Evolutionary conservation across 371 early-diverging fungal genomes (phyloP), one percentile per base, ranked within the genome.

Genomic region (Rhizomucor pusillus): DNA sequence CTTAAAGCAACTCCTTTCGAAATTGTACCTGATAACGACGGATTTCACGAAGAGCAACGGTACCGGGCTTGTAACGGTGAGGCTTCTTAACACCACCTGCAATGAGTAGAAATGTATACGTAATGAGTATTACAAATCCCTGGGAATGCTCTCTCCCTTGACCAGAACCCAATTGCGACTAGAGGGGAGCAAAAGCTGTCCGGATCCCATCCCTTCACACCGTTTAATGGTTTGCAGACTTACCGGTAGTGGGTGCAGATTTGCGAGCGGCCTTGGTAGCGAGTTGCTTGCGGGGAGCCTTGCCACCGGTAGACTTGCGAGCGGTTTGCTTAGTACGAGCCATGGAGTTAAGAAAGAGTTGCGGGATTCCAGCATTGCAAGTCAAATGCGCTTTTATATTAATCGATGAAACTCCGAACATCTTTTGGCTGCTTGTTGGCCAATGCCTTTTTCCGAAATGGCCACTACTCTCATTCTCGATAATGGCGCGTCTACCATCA

Each of bases 271-370:
- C 94, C 85, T 99, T 98, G 72, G 97, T 95, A 65, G 96, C 95
- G 52, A 98, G 81, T 79, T 96, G 95, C 85, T 97, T 97, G 71
- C 94, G 84, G 59, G 99, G 98, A 34, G 94, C 92, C 73, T 99
- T 99, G 71, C 99, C 98, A 71, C 98, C 98, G 62, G 97, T 95
- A 51, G 96, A 94, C 81, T 99, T 99, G 77, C 97, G 92, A 66
- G 98, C 98, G 61, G 98, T 97, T 80, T 97, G 96, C 85, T 96
- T 95, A 66, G 97, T 95, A 73, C 97, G 84, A 65, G 97, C 96
- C 96, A 95, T 95, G 29, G 29, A 29, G 29, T 29, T 5, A 29
- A 29, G 29, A 29, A 29, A 29, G 29, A 29, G 29, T 5, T 29
- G 29, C 29, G 29, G n/a, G n/a, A 29, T 29, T 29, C 29, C 3